These are phyloP conservation scores for Fusarium praegraminearum DNA, from an alignment of 2,329 filamentous ascomycete species.

Conservation along the genomic window DNA sequence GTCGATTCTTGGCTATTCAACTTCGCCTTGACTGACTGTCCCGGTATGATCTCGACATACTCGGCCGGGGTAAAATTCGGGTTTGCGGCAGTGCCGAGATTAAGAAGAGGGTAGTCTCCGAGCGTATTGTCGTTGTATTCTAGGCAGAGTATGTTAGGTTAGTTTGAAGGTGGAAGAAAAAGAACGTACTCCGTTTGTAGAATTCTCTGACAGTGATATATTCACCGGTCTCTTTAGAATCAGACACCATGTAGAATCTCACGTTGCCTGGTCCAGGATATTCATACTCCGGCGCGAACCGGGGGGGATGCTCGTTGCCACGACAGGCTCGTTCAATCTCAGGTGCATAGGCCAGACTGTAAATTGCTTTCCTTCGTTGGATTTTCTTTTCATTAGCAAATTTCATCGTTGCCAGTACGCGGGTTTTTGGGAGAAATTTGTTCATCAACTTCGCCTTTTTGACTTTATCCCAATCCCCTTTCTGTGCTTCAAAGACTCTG, in stretches of 20 bases:
- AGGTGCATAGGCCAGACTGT: constrained; percentile 45
- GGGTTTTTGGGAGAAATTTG: constrained; percentile 56
- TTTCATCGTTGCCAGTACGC: constrained; percentile 52
- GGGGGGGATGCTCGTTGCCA: constrained; percentile 37
- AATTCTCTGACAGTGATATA: constrained; percentile 59
- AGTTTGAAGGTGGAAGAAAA: neutral
- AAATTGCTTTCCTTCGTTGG: constrained; percentile 48
- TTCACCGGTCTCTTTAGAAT: constrained; percentile 32
- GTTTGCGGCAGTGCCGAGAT: constrained; percentile 68
- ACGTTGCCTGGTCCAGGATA: constrained; percentile 52
- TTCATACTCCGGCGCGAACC: constrained; percentile 42
- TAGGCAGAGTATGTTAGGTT: constrained; percentile 34
- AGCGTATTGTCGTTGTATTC: constrained; percentile 53
- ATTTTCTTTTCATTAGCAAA: constrained; percentile 50
- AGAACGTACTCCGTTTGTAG: constrained; percentile 55
- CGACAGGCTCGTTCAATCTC: constrained; percentile 37
- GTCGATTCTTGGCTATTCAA: constrained; percentile 71
- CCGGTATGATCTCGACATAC: constrained; percentile 70
- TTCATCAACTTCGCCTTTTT: constrained; percentile 48
- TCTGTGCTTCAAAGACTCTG: constrained; percentile 24
- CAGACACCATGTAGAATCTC: constrained; percentile 49
- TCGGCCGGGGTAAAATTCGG: constrained; percentile 77
- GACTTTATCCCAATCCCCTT: constrained; percentile 7
- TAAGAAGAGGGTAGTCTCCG: constrained; percentile 69
- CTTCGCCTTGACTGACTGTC: constrained; percentile 72